Percentiles rank a stretch among this genome's conserved stretches.
These are phyloP conservation scores for Creolimax fragrantissima DNA, from an alignment of 78 protist species.

Conservation along the genomic window DNA sequence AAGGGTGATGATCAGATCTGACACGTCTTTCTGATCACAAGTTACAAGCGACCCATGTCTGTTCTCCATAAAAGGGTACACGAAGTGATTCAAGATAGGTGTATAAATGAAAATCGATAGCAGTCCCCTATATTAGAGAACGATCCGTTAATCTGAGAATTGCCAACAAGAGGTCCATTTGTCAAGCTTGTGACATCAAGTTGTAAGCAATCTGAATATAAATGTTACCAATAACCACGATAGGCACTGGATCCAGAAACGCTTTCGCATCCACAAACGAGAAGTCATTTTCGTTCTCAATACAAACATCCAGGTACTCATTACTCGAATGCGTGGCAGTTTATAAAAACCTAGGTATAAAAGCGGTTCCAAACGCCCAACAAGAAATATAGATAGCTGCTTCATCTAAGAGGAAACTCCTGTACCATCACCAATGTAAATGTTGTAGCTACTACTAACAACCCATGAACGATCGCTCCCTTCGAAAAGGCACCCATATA, in stretches of 20 bases:
- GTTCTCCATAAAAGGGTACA: neutral
- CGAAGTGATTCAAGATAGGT: neutral
- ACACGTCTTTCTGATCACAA: neutral
- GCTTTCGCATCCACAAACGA: neutral
- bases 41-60: neutral
- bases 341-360: neutral
- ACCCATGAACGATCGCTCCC: neutral
- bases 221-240: neutral
- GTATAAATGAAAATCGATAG: neutral
- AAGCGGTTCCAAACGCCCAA: neutral
- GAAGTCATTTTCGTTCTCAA: neutral
- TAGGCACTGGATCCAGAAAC: neutral
- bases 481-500: neutral
- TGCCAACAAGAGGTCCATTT: neutral
- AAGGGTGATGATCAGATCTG: neutral
- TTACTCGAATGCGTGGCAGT: neutral
- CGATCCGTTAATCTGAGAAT: conserved; percentile 8
- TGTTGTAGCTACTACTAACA: neutral
- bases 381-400: neutral
- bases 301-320: neutral
- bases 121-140: conserved; percentile 5
- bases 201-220: conserved; percentile 12
- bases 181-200: conserved; percentile 9
- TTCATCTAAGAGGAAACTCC: neutral
- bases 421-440: neutral